Base-by-base conservation (phyloP, 371 early-diverging fungal species). In the Blakeslea trispora region DNA sequence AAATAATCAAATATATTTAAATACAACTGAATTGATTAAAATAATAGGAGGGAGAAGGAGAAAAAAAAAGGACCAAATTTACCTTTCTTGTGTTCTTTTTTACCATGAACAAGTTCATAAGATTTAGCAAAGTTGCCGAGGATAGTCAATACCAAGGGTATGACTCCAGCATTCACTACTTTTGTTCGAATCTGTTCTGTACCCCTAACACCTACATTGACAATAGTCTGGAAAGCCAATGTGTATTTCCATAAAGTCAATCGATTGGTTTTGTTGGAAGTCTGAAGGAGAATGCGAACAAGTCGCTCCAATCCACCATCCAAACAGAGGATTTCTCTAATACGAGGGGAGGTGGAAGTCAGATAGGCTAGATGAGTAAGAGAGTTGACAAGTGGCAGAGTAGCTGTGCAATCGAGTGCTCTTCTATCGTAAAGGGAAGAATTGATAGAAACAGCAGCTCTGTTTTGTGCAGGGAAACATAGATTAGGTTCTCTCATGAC, bases 241-340 rank as follows among this genome's bases (percentile, higher is more conserved):
- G 91, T 84, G 90, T 90, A 89, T 61, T 89, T 87, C 86, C 91
- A 90, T 49, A 82, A 78, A 57, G 83, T 84, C 45, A 87, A 70
- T 2, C 82, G 75, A 54, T 91, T 91, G 21, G 73, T 66, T 42
- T 81, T 82, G 50, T 75, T 80, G 5, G 87, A 84, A 17, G 81
- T 81, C 45, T 82, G 81, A 17, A 49, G 52, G 34, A 95, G 78
- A 19, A 94, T 87, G 28, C 86, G 81, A 39, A 94, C 87, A 0
- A 96, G 81, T 40, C 91, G 81, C 67, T 92, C 92, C 21, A 96
- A 69, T 11, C 93, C 96, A 24, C 96, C 96, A 79, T 96, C 96
- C 13, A 84, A 73, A 17, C 88, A 84, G 31, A 96, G 74, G 42
- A 90, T 84, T 50, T 88, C 87, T 53, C 93, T 84, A 18, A 94